Conservation (phyloP, 176 grass and related monocot species). For the Rhynchospora breviuscula region DNA sequence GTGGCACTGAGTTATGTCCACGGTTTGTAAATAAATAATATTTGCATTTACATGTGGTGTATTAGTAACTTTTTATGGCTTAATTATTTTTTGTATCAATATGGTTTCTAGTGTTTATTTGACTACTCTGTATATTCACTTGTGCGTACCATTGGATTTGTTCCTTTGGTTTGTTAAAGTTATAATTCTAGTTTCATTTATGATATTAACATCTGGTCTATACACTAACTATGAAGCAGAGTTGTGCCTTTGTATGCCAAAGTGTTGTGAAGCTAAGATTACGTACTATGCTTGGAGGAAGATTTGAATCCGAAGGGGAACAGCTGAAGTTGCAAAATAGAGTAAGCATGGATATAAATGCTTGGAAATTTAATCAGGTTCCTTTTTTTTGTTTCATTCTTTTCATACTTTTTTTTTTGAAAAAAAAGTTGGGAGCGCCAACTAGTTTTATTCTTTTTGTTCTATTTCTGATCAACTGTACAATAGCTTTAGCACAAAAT, state of each 20-base stretch:
- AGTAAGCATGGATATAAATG: conserved; percentile 9
- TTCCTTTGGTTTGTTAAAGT: no score
- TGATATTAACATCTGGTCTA: no score
- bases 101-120: background rate
- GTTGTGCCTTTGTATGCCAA: background rate
- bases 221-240: background rate
- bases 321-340: background rate
- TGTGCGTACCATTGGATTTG: no score
- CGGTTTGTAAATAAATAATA: background rate
- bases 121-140: background rate
- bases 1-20: background rate
- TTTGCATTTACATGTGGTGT: no score
- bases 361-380: background rate
- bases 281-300: background rate
- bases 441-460: no score
- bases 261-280: background rate
- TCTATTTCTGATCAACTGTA: no score
- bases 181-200: no score
- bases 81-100: background rate
- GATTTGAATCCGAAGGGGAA: no score
- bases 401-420: background rate
- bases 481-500: no score
- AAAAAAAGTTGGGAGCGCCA: no score
- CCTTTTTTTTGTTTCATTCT: background rate
- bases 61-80: background rate